phyloP scores from a whole-genome alignment of 2,329 filamentous ascomycete species.

The Pseudogymnoascus sp. region DNA sequence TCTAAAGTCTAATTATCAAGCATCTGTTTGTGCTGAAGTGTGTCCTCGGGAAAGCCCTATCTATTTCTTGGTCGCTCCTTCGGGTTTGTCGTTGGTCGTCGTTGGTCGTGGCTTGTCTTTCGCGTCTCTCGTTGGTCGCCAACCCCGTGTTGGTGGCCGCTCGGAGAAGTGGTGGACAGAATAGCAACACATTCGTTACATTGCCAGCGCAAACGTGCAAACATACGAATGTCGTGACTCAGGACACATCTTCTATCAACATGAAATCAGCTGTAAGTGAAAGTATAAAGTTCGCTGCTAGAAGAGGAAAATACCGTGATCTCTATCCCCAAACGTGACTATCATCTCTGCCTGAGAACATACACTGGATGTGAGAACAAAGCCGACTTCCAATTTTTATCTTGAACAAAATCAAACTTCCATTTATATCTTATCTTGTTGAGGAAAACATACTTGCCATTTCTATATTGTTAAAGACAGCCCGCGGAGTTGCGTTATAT shows the following conservation, averaged over 20 bases:
- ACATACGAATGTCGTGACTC: neutral
- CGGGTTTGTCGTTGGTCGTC: too few relatives aligned
- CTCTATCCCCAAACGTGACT: neutral
- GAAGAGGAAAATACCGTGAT: neutral
- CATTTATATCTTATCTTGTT: neutral
- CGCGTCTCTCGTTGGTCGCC: neutral
- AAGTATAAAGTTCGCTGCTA: neutral
- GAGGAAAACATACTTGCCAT: neutral
- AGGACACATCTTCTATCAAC: neutral
- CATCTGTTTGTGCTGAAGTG: neutral
- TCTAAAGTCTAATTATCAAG: neutral
- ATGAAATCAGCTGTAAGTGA: constrained; percentile 1
- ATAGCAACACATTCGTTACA: constrained; percentile 9
- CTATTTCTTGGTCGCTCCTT: neutral
- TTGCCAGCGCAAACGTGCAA: neutral
- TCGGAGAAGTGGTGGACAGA: neutral
- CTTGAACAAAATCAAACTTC: neutral
- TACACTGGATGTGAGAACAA: neutral
- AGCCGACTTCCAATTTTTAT: neutral
- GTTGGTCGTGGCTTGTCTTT: neutral
- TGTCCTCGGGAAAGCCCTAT: constrained; percentile 2
- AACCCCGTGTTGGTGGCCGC: neutral
- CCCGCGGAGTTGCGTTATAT: neutral
- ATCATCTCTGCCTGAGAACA: neutral
- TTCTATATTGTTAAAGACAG: neutral